Percentiles rank a stretch among this genome's conserved stretches.
Conservation (phyloP, 2,329 filamentous ascomycete species). For the Sporothrix brunneoviolacea region DNA sequence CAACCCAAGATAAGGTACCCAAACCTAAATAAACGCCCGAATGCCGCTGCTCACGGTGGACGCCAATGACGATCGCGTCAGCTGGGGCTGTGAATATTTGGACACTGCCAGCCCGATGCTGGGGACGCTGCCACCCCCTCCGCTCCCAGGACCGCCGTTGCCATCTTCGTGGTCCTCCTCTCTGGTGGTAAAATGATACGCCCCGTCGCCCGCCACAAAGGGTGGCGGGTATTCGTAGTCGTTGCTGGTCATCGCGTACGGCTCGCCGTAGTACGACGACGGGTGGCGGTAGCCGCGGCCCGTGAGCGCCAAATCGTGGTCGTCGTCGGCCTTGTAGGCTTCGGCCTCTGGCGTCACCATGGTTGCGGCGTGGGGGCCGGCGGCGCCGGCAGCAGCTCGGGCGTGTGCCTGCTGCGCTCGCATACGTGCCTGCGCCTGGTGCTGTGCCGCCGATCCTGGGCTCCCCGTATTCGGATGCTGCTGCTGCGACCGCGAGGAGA, state of each 20-base stretch:
- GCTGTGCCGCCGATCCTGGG: constrained; percentile 4
- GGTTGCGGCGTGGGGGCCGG: background rate
- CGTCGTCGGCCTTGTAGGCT: background rate
- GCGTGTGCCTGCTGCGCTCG: background rate
- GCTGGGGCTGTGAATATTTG: constrained; percentile 13
- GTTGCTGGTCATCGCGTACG: background rate
- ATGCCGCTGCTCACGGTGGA: constrained; percentile 15
- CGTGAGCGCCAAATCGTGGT: background rate
- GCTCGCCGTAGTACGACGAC: constrained; percentile 11
- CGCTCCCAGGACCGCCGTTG: background rate
- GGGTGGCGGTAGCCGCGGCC: constrained; percentile 6
- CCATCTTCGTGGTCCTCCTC: background rate
- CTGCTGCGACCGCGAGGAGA: background rate
- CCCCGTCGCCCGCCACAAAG: constrained; percentile 6
- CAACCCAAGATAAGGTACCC: no score
- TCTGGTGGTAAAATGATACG: background rate
- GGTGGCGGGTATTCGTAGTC: constrained; percentile 14
- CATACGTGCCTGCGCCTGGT: background rate
- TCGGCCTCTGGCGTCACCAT: background rate
- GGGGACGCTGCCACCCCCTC: background rate
- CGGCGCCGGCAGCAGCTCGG: background rate
- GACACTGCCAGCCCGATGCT: constrained; percentile 16
- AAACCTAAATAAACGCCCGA: constrained; percentile 14
- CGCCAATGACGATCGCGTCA: constrained; percentile 14
- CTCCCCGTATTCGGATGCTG: constrained; percentile 6